Base-by-base conservation (phyloP, 495 filamentous ascomycete species). In the Sporormia fimetaria region DNA sequence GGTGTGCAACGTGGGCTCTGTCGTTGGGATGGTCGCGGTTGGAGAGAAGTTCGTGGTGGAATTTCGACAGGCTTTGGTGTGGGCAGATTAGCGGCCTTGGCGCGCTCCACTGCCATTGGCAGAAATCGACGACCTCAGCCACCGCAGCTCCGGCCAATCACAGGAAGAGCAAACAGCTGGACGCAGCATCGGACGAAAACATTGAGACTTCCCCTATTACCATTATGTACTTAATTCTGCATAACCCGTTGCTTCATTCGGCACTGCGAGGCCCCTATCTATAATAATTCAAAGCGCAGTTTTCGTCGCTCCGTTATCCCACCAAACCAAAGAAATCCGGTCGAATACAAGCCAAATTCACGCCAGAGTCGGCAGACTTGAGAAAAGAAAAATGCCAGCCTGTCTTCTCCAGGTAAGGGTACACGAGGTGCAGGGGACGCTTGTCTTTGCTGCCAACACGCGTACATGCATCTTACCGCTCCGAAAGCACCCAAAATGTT, bases 381-480 rank as follows among this genome's bases (percentile, higher is more conserved):
- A 23, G 21, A 46, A 30, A 40, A 40, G 35, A 34, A 20, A n/a
- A 36, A 12, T 17, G 14, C 33, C 30, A 34, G 28, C 31, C 26
- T 14, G 17, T 30, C 17, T 21, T 32, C 31, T 18, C 21, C 36
- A 4, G 21, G 21, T 21, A 17, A 22, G 39, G 20, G 27, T 17
- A 11, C 29, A 8, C 23, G 14, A 37, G 25, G 16, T 27, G n/a
- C 18, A 16, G 38, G 11, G 39, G 40, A 15, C 33, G 26, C 33
- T 31, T 34, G 46, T 49, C 46, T 49, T 43, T 49, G 40, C 40
- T 43, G 40, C 45, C 6, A 43, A 44, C 23, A 43, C 39, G 33
- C 14, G 27, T 24, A 31, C 29, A 31, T 42, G 44, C 14, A 18
- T 23, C 15, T 43, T 30, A 20, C 46, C 46, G 32, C 38, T 24